Percentiles rank a stretch among this genome's conserved stretches.
Conservation (phyloP, 495 filamentous ascomycete genomes). For the Hypoxylon lienhwacheense region DNA sequence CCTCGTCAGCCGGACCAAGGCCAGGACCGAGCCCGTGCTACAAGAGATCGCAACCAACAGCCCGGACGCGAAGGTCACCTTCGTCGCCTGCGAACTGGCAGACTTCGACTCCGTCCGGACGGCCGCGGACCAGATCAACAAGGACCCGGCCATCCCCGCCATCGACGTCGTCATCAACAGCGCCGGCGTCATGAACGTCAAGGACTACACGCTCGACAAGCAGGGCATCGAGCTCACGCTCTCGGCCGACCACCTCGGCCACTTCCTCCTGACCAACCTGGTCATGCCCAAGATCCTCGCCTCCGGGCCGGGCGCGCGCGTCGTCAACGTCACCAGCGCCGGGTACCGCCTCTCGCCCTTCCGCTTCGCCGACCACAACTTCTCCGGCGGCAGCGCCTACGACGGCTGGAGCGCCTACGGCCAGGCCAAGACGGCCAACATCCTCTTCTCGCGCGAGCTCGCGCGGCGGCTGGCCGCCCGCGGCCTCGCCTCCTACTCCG, state of each 20-base stretch:
- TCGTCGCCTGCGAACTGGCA: slow-evolving; percentile 51
- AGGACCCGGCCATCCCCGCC: slow-evolving; percentile 48
- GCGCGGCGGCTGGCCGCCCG: slow-evolving; percentile 40
- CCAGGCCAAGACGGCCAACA: slow-evolving; percentile 64
- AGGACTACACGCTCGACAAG: slow-evolving; percentile 43
- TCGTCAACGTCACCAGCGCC: slow-evolving; percentile 47
- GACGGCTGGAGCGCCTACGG: slow-evolving; percentile 54
- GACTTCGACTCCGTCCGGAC: slow-evolving; percentile 52
- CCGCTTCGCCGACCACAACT: slow-evolving; percentile 56
- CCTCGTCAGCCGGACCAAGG: slow-evolving; percentile 45
- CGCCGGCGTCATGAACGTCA: slow-evolving; percentile 64
- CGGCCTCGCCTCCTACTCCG: slow-evolving; percentile 38
- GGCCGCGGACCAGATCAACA: slow-evolving; percentile 51
- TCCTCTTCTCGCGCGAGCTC: slow-evolving; percentile 57
- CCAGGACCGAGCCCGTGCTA: slow-evolving; percentile 45
- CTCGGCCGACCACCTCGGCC: slow-evolving; percentile 60
- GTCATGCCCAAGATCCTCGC: slow-evolving; percentile 52
- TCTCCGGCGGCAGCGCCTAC: slow-evolving; percentile 44
- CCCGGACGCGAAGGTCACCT: slow-evolving; percentile 42
- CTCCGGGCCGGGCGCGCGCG: slow-evolving; percentile 31
- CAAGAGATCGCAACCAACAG: slow-evolving; percentile 43
- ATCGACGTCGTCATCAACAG: slow-evolving; percentile 72
- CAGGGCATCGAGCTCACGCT: slow-evolving; percentile 59
- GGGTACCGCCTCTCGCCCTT: slow-evolving; percentile 48
- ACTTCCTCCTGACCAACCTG: slow-evolving; percentile 60